phyloP scores from a whole-genome alignment of 1,139 yeast genomes.

The Taiozyma sp. region DNA sequence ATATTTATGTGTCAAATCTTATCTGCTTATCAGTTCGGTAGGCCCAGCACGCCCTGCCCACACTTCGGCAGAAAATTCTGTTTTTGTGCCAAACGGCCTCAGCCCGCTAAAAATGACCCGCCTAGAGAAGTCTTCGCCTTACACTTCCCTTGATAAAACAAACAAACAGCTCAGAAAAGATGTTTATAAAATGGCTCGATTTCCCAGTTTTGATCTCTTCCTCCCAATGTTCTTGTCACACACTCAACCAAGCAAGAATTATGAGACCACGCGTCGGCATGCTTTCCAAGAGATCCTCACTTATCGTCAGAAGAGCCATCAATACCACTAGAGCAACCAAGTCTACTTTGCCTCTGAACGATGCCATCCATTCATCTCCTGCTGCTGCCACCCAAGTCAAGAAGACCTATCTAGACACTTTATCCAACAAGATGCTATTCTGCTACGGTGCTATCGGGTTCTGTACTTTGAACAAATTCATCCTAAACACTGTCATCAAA shows the following conservation, averaged over 20 bases:
- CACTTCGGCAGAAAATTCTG: background rate
- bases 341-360: constrained; percentile 1
- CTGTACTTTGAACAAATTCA: constrained; percentile 60
- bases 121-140: background rate
- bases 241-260: background rate
- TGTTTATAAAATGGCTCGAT: background rate
- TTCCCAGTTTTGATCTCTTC: background rate
- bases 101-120: background rate
- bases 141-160: background rate
- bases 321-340: constrained; percentile 7
- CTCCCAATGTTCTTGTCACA: background rate
- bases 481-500: constrained; percentile 56
- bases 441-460: constrained; percentile 65
- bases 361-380: background rate
- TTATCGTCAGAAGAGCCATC: constrained; percentile 4
- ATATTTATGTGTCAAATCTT: background rate
- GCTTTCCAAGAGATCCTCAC: background rate
- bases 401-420: constrained; percentile 27
- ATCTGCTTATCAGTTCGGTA: background rate
- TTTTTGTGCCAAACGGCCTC: background rate
- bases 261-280: background rate
- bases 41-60: background rate
- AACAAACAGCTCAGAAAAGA: background rate
- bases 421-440: constrained; percentile 37
- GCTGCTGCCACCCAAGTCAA: background rate